A percentile compares a stretch with the other conserved stretches of the same genome.
phyloP scores from a whole-genome alignment of 2,329 filamentous ascomycete species.

The Teratosphaeria zuluensis region DNA sequence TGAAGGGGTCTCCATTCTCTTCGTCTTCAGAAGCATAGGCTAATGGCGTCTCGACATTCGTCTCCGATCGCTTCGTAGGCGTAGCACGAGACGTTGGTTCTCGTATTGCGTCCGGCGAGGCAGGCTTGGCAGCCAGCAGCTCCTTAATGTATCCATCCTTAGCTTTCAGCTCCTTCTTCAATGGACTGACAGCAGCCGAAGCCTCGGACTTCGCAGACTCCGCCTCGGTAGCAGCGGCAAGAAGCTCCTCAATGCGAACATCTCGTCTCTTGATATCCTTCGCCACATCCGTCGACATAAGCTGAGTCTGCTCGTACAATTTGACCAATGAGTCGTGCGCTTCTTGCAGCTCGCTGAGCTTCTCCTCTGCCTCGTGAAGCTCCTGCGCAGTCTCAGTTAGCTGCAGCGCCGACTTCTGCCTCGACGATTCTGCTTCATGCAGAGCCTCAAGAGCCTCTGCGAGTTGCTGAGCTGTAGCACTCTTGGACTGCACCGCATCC shows the following conservation, averaged over 20 bases:
- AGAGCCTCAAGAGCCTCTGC: background rate
- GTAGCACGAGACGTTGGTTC: background rate
- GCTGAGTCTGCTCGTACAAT: background rate
- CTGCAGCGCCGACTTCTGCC: background rate
- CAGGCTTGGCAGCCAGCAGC: background rate
- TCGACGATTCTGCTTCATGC: background rate
- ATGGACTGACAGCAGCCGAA: background rate
- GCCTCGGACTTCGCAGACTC: background rate
- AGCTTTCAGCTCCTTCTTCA: background rate
- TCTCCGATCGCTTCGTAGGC: background rate
- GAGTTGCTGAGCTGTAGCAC: background rate
- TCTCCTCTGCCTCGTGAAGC: background rate
- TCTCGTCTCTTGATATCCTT: background rate
- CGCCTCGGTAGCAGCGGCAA: background rate
- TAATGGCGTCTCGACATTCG: constrained; percentile 8
- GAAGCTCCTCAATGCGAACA: background rate
- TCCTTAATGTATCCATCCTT: background rate
- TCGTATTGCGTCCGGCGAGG: background rate
- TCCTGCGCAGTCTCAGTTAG: background rate
- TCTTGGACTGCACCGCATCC: background rate
- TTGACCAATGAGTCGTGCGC: background rate
- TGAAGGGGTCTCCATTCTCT: constrained; percentile 7
- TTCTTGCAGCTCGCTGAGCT: background rate
- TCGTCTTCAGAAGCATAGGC: constrained; percentile 10
- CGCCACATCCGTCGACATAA: background rate